A percentile compares a stretch with the other conserved stretches of the same genome.
phyloP scores from a whole-genome alignment of 2,329 filamentous ascomycete genomes.

The Colletotrichum noveboracense region DNA sequence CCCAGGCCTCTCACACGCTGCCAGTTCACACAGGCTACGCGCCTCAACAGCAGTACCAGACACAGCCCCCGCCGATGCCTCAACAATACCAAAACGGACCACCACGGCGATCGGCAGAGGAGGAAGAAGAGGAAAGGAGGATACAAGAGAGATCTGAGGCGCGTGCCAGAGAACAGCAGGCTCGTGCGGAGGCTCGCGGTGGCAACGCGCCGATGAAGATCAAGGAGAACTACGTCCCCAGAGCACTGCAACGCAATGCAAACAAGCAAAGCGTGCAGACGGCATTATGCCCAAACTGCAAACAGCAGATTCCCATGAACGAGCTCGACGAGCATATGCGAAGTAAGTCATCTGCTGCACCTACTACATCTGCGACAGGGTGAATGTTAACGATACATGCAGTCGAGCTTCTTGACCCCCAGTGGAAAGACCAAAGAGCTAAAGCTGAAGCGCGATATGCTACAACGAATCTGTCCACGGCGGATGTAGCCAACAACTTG shows the following conservation, averaged over 20 bases:
- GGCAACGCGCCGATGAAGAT: constrained; percentile 81
- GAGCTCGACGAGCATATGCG: constrained; percentile 93
- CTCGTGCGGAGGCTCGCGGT: constrained; percentile 77
- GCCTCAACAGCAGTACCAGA: constrained; percentile 38
- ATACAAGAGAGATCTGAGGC: constrained; percentile 69
- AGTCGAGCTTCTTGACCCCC: constrained; percentile 91
- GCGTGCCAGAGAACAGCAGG: constrained; percentile 71
- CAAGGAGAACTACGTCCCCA: constrained; percentile 89
- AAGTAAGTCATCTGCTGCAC: constrained; percentile 54
- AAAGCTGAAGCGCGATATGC: constrained; percentile 85
- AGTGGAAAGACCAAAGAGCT: constrained; percentile 94
- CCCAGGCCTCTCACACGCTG: constrained; percentile 44
- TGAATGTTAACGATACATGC: constrained; percentile 35
- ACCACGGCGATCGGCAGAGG: constrained; percentile 45
- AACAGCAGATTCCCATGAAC: constrained; percentile 83
- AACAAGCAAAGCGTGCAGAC: constrained; percentile 69
- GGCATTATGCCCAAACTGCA: constrained; percentile 90
- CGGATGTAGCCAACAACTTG: constrained; percentile 90
- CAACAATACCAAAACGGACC: constrained; percentile 25
- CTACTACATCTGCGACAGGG: neutral
- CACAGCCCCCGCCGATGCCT: constrained; percentile 32
- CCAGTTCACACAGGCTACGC: constrained; percentile 50
- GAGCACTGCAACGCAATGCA: constrained; percentile 75
- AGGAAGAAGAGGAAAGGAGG: constrained; percentile 67
- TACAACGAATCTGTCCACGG: constrained; percentile 84